Evolutionary conservation across 257 asterid species (phyloP), one percentile per base, ranked within the genome.

Genomic region (Avicennia marina): DNA sequence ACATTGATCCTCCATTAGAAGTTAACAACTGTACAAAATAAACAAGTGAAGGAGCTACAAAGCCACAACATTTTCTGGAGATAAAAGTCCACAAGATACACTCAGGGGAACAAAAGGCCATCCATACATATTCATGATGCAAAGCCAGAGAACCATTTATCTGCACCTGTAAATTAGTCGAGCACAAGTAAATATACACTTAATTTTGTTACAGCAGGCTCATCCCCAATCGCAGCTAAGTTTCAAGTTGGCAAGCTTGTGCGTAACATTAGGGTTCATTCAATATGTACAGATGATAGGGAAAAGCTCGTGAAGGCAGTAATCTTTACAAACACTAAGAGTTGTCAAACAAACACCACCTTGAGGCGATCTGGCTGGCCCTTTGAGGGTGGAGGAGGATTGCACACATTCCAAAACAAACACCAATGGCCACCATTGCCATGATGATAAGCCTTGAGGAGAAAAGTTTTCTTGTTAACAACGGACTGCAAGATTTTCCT

Each of bases 321-420:
- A n/a, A n/a, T n/a, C n/a, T n/a, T n/a, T n/a, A n/a, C n/a, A n/a
- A n/a, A n/a, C n/a, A n/a, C 40, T 25, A 27, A 45, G 15, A 52
- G 53, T 29, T 66, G 43, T 70, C 83, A 12, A 81, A 73, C 70
- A 81, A 56, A 64, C 95, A 91, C 54, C 75, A 73, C 51, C 83
- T 78, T 3, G 78, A 71, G 12, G 94, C 80, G 0, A 93, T 53
- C 61, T 56, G 78, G 53, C 72, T 62, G 8, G 75, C 79, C 75
- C 71, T 72, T 24, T 43, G 78, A 19, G 94, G 98, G 71, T 89
- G 99, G 61, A 93, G 63, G 21, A 71, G 52, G 17, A 72, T 78
- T 7, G 81, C 78, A 52, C 95, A 93, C 9, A 89, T 53, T 56
- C 96, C 96, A 24, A 75, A 78, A 60, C 99, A 93, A 40, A 86